A percentile compares a stretch with the other conserved stretches of the same genome.
Conservation (phyloP, 139 green algal species). For the Volvox africanus region DNA sequence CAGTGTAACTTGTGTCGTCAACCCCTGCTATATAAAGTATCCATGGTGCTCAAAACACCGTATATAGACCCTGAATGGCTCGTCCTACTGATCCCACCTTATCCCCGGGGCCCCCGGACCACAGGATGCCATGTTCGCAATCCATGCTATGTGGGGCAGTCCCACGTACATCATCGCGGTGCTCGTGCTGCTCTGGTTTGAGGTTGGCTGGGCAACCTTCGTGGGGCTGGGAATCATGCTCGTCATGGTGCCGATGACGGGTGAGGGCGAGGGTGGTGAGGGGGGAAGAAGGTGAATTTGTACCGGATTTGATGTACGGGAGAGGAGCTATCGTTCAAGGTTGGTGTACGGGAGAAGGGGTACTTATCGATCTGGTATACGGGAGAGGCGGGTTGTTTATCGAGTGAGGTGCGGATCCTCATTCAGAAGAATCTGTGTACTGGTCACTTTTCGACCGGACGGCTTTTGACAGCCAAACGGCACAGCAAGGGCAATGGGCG, state of each 20-base stretch:
- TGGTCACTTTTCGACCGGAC: too few relatives aligned
- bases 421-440: too few relatives aligned
- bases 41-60: too few relatives aligned
- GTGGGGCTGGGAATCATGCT: conserved; percentile 89
- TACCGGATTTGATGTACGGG: too few relatives aligned
- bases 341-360: too few relatives aligned
- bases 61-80: too few relatives aligned
- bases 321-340: too few relatives aligned
- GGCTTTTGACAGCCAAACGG: too few relatives aligned
- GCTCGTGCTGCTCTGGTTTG: conserved; percentile 87
- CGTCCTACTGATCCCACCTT: background rate
- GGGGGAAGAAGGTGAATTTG: background rate
- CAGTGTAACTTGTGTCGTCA: too few relatives aligned
- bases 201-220: conserved; percentile 87
- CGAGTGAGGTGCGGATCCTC: too few relatives aligned
- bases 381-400: background rate
- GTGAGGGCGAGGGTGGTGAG: background rate
- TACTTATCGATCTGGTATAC: background rate
- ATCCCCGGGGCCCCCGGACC: background rate
- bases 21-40: too few relatives aligned
- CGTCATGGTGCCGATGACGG: conserved; percentile 77
- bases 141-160: conserved; percentile 77
- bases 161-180: conserved; percentile 84
- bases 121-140: conserved; percentile 73
- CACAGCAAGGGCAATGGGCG: too few relatives aligned